phyloP scores from a whole-genome alignment of 2,329 filamentous ascomycete species.

The Colletotrichum eremochloae region DNA sequence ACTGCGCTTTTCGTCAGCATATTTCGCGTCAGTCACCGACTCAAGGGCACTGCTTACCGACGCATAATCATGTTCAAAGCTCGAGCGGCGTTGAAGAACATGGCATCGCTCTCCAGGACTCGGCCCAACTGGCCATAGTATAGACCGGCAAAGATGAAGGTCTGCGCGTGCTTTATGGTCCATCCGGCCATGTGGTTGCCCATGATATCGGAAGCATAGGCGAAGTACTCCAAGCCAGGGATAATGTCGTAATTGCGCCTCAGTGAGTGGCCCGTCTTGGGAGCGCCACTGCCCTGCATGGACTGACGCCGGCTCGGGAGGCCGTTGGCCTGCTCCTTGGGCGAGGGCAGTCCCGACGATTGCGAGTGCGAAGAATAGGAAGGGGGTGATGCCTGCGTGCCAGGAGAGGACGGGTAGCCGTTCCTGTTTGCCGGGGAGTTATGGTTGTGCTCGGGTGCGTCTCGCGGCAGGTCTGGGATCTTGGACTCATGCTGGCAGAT shows the following conservation, averaged over 20 bases:
- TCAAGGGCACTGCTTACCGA: constrained; percentile 63
- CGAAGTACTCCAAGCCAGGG: constrained; percentile 91
- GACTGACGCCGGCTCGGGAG: constrained; percentile 64
- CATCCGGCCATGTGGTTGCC: constrained; percentile 84
- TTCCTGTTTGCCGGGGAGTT: constrained; percentile 57
- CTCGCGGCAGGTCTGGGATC: constrained; percentile 64
- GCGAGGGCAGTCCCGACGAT: constrained; percentile 65
- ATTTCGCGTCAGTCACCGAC: no score
- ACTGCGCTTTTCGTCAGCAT: constrained; percentile 48
- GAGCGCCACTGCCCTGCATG: constrained; percentile 57
- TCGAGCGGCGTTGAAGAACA: constrained; percentile 69
- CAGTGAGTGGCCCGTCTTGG: constrained; percentile 41
- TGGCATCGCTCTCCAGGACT: constrained; percentile 84
- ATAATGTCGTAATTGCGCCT: constrained; percentile 84
- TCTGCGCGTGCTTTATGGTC: constrained; percentile 87
- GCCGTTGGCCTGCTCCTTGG: constrained; percentile 63
- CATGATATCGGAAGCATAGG: constrained; percentile 86
- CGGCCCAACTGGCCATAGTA: constrained; percentile 91
- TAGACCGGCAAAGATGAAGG: constrained; percentile 84
- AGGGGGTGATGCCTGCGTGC: constrained; percentile 66
- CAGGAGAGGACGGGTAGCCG: constrained; percentile 64
- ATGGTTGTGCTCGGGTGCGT: constrained; percentile 55
- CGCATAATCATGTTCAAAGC: constrained; percentile 80
- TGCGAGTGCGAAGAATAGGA: constrained; percentile 59
- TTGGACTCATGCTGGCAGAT: constrained; percentile 73